phyloP scores from a whole-genome alignment of 257 asterid genomes.

The Penstemon eatonii region DNA sequence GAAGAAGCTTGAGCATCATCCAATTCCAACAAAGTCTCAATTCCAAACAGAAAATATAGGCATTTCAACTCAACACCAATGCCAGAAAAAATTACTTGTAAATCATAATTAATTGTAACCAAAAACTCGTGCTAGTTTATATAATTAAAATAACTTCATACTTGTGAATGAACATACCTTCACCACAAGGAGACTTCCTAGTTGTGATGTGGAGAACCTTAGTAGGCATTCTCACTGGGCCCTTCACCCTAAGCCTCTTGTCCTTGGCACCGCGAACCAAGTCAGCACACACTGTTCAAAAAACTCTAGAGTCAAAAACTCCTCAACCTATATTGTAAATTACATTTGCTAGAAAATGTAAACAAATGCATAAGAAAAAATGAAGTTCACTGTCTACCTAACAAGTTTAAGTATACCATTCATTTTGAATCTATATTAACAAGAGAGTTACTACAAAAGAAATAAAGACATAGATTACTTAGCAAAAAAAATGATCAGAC shows the following conservation, averaged over 20 bases:
- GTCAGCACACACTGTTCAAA: conserved; percentile 61
- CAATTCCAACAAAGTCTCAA: too few species aligned
- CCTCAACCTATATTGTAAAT: background rate
- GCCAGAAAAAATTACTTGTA: background rate
- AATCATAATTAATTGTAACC: background rate
- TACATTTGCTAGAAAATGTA: background rate
- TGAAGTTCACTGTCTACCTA: too few species aligned
- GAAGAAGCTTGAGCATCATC: too few species aligned
- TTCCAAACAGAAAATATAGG: too few species aligned
- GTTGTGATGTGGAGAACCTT: conserved; percentile 75
- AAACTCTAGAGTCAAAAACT: conserved; percentile 7
- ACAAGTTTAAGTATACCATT: too few species aligned
- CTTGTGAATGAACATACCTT: conserved; percentile 44
- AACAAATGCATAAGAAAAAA: too few species aligned
- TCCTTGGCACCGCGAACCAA: conserved; percentile 85
- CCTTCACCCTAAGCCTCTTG: conserved; percentile 72
- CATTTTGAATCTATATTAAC: too few species aligned
- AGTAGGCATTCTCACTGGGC: conserved; percentile 85
- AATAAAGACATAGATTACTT: too few species aligned
- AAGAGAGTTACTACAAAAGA: too few species aligned
- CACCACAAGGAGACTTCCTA: conserved; percentile 86
- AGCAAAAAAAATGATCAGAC: too few species aligned
- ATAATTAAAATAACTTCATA: background rate
- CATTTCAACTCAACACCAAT: background rate
- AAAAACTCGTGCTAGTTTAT: background rate